phyloP scores from a whole-genome alignment of 176 grass and related monocot species.

The Metroxylon sagu region DNA sequence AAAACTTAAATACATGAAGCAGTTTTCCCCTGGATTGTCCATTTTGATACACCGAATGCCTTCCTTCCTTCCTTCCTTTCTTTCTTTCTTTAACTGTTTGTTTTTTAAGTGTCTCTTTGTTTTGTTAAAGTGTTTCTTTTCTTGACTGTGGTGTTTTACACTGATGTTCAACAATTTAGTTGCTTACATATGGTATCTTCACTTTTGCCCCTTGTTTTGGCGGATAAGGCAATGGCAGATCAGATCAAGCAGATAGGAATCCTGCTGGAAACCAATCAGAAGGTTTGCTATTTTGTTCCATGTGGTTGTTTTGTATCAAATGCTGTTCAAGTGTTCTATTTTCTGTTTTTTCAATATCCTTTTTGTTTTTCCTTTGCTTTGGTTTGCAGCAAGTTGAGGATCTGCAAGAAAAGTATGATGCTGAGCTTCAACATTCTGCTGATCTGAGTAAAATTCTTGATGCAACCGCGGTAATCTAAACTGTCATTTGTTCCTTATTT shows the following conservation, averaged over 20 bases:
- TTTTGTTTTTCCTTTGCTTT: not conserved
- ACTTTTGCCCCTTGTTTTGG: slow-evolving; percentile 1
- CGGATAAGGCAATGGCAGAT: slow-evolving; percentile 59
- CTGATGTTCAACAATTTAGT: not conserved
- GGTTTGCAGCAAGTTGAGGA: slow-evolving; percentile 50
- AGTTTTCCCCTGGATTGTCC: no score
- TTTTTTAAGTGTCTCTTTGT: no score
- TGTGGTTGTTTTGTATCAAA: no score
- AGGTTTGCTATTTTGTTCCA: slow-evolving; percentile 29
- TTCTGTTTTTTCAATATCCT: not conserved
- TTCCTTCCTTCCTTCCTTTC: no score
- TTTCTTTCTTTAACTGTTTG: no score
- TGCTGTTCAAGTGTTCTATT: no score
- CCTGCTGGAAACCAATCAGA: slow-evolving; percentile 51
- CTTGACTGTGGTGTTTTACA: no score
- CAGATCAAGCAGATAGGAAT: slow-evolving; percentile 72
- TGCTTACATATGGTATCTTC: no score
- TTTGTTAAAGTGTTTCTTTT: no score
- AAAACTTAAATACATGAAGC: no score
- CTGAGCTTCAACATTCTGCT: slow-evolving; percentile 57
- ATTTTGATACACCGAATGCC: no score
- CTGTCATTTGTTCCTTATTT: not conserved
- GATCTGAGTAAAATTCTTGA: slow-evolving; percentile 63
- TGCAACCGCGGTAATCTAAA: slow-evolving; percentile 53
- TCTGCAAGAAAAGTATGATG: slow-evolving; percentile 66